Evolutionary conservation across 2,329 filamentous ascomycete species (phyloP).

Genomic region (Aspergillus sp.): DNA sequence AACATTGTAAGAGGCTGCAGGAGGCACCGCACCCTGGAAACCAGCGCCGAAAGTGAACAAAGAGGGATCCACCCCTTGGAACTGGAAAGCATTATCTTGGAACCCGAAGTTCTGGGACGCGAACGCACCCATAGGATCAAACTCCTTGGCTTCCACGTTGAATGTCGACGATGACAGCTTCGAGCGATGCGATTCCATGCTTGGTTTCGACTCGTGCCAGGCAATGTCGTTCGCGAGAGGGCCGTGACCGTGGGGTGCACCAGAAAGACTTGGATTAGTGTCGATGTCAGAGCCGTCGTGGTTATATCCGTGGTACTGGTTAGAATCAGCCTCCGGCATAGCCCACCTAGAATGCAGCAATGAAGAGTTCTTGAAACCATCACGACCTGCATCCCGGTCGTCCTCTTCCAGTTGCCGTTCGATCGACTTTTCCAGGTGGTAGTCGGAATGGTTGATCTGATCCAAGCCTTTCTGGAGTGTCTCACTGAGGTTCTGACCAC

Average conservation of each 20-base stretch:
- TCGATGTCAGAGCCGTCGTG: slow-evolving; percentile 59
- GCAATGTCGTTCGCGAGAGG: slow-evolving; percentile 21
- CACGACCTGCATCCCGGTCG: slow-evolving; percentile 44
- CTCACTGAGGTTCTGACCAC: slow-evolving; percentile 64
- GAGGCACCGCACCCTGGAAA: slow-evolving; percentile 26
- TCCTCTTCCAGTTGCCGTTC: slow-evolving; percentile 72
- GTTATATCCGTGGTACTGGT: slow-evolving; percentile 23
- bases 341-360: slow-evolving; percentile 33
- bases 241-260: slow-evolving; percentile 47
- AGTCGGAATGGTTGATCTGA: slow-evolving; percentile 59
- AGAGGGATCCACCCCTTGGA: slow-evolving; percentile 23
- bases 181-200: slow-evolving; percentile 49
- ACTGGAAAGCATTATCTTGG: slow-evolving; percentile 37
- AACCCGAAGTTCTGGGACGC: slow-evolving; percentile 41
- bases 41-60: slow-evolving; percentile 25
- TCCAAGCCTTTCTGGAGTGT: slow-evolving; percentile 79
- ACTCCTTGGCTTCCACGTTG: slow-evolving; percentile 84
- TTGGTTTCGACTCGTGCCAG: slow-evolving; percentile 30
- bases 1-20: slow-evolving; percentile 56
- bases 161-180: slow-evolving; percentile 69
- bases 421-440: slow-evolving; percentile 73
- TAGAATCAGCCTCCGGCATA: slow-evolving; percentile 24
- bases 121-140: slow-evolving; percentile 56
- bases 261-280: slow-evolving; percentile 66
- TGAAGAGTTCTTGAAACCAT: slow-evolving; percentile 20